Evolutionary conservation across 352 stramenopile genomes (phyloP), one percentile per base, ranked within the genome.

Genomic region (Saprolegnia diclina): DNA sequence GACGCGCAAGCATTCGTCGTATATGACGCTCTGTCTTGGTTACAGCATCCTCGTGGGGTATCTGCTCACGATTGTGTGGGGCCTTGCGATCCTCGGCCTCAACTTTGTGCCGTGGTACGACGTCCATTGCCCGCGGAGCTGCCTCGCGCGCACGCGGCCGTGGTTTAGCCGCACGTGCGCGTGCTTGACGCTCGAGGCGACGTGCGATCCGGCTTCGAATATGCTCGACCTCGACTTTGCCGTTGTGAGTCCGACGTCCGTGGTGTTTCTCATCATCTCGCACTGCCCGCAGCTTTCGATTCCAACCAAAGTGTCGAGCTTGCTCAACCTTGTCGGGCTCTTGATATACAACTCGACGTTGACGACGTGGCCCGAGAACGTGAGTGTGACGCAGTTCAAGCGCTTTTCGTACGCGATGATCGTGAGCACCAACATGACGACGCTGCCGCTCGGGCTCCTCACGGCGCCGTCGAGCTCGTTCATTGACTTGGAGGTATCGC

Each of bases 321-420:
- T 72, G 24, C 35, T 55, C 4, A 26, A 50, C 14, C 45, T 74
- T 1, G 13, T 52, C 5, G 29, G 42, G 44, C 52, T 74, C 29
- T 54, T 72, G 29, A 64, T 72, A 7, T 46, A 53, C 55, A 78
- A 76, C 55, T 74, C 55, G 5, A 74, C 71, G 4, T 35, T 78
- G 13, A 64, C 45, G 5, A 16, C 59, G 18, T 78, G 73, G 73
- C 26, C 61, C 1, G 13, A 48, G 42, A 7, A 48, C 3, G 42
- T 48, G 42, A 48, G 3, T 3, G 42, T 48, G 13, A 48, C 42
- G 42, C 42, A 48, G 3, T 48, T 48, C 13, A 3, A n/a, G 18
- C 42, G 42, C 3, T 48, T 48, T n/a, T 48, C 42, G 42, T 45
- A 48, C 7, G 42, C 42, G 42, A 48, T 48, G 42, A 48, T 48